A percentile compares a stretch with the other conserved stretches of the same genome.
Evolutionary conservation across 352 stramenopile genomes (phyloP).

Genomic region (Globisporangium perplexum): DNA sequence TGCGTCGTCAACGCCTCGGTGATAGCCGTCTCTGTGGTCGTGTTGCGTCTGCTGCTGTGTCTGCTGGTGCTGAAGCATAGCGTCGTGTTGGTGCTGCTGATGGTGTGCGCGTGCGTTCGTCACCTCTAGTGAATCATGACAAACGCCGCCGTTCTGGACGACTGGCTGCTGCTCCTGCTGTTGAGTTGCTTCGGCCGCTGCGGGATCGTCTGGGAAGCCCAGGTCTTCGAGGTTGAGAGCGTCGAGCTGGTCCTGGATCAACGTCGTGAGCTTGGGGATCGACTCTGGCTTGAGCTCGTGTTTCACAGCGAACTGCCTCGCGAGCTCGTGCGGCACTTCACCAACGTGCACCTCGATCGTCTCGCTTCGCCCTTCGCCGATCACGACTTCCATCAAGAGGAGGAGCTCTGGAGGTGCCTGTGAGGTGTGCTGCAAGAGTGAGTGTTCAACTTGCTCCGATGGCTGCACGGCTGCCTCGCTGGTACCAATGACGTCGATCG

Average conservation of each 20-base stretch:
- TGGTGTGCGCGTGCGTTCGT: neutral
- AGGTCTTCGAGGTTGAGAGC: slow-evolving; percentile 18
- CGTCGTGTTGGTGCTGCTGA: neutral
- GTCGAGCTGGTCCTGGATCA: slow-evolving; percentile 59
- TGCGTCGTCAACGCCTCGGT: neutral
- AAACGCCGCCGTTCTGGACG: too few species aligned
- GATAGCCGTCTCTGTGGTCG: neutral
- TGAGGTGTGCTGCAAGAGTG: neutral
- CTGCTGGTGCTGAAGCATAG: neutral
- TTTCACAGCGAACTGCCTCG: slow-evolving; percentile 38
- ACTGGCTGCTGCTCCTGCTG: slow-evolving; percentile 2
- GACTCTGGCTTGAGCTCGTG: slow-evolving; percentile 46
- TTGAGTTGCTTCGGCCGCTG: neutral
- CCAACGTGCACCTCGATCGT: slow-evolving; percentile 62
- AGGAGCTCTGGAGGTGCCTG: slow-evolving; percentile 36
- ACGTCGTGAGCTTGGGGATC: slow-evolving; percentile 37
- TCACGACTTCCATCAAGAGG: slow-evolving; percentile 74
- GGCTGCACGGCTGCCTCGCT: neutral
- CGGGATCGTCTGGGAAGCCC: neutral
- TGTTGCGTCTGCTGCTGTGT: neutral
- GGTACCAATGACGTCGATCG: neutral
- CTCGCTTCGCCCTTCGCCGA: slow-evolving; percentile 56
- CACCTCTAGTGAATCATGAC: neutral
- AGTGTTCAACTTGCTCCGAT: too few species aligned
- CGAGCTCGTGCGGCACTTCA: slow-evolving; percentile 41